phyloP scores from a whole-genome alignment of 352 stramenopile species.

The Globisporangium lucens region DNA sequence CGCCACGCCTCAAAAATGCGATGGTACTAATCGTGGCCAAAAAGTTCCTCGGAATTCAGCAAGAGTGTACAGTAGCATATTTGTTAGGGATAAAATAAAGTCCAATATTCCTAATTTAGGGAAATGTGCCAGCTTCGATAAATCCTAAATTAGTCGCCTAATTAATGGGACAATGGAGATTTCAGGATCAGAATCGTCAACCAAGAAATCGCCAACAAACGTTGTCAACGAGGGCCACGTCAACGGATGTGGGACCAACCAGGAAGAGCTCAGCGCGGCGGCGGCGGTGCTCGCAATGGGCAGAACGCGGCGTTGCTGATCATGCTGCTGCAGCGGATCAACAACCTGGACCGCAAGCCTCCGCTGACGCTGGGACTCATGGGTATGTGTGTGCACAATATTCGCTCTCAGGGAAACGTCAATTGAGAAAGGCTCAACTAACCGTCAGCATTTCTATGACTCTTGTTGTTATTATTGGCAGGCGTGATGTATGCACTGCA shows the following conservation, averaged over 20 bases:
- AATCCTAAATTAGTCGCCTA: no score
- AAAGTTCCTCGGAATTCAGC: neutral
- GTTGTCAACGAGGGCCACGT: neutral
- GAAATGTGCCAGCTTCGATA: no score
- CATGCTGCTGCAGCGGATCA: slow-evolving; percentile 40
- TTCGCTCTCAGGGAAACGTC: neutral
- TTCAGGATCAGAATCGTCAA: no score
- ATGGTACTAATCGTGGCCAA: neutral
- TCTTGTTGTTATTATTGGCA: slow-evolving; percentile 9
- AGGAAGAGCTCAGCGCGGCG: neutral
- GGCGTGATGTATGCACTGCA: slow-evolving; percentile 56
- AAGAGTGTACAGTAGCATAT: neutral
- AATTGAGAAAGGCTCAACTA: neutral
- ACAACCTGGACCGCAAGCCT: slow-evolving; percentile 62
- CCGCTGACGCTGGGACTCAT: slow-evolving; percentile 45
- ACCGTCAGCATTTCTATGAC: neutral
- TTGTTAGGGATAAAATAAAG: neutral
- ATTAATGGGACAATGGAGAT: no score
- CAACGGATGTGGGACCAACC: slow-evolving; percentile 7
- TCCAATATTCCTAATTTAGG: neutral
- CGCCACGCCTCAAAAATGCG: neutral
- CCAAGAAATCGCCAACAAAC: neutral
- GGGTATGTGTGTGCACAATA: slow-evolving; percentile 21
- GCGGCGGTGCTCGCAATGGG: slow-evolving; percentile 2
- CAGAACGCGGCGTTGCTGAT: slow-evolving; percentile 31